phyloP scores from a whole-genome alignment of 1,284 basidiomycete species.

The Bjerkandera adusta region DNA sequence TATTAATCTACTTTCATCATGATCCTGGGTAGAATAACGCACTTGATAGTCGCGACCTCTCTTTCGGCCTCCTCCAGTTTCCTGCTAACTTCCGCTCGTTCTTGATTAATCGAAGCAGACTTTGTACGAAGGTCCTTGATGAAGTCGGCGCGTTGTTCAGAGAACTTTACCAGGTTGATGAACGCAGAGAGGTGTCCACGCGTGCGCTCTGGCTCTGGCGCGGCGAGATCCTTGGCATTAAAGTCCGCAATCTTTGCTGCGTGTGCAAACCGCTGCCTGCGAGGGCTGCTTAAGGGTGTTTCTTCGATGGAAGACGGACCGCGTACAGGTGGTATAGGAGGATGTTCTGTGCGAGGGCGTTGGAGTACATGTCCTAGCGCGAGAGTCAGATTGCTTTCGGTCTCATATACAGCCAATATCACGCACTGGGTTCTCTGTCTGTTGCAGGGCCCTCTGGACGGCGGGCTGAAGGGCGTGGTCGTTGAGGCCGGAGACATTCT shows the following conservation, averaged over 20 bases:
- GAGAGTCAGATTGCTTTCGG: not conserved
- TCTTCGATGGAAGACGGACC: not conserved
- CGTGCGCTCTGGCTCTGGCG: slow-evolving; percentile 73
- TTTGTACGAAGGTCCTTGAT: slow-evolving; percentile 58
- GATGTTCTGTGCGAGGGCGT: slow-evolving; percentile 27
- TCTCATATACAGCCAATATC: not conserved
- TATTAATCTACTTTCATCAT: not conserved
- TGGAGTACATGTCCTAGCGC: slow-evolving; percentile 28
- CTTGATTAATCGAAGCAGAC: slow-evolving; percentile 52
- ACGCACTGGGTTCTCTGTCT: slow-evolving; percentile 43
- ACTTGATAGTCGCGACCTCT: slow-evolving; percentile 65
- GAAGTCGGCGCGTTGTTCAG: slow-evolving; percentile 66
- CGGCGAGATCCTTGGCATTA: slow-evolving; percentile 68
- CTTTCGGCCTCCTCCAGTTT: slow-evolving; percentile 51
- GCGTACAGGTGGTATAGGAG: slow-evolving; percentile 30
- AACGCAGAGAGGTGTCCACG: slow-evolving; percentile 78
- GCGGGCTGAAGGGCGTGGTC: slow-evolving; percentile 60
- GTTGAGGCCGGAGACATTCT: slow-evolving; percentile 66
- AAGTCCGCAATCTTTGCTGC: slow-evolving; percentile 81
- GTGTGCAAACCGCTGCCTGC: slow-evolving; percentile 62
- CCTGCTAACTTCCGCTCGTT: slow-evolving; percentile 52
- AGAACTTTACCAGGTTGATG: slow-evolving; percentile 92
- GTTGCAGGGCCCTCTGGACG: slow-evolving; percentile 51
- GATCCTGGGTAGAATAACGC: slow-evolving; percentile 25
- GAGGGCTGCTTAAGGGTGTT: not conserved